A percentile compares a stretch with the other conserved stretches of the same genome.
Conservation (phyloP, 2,329 filamentous ascomycete genomes). For the Cladosporium phlei region DNA sequence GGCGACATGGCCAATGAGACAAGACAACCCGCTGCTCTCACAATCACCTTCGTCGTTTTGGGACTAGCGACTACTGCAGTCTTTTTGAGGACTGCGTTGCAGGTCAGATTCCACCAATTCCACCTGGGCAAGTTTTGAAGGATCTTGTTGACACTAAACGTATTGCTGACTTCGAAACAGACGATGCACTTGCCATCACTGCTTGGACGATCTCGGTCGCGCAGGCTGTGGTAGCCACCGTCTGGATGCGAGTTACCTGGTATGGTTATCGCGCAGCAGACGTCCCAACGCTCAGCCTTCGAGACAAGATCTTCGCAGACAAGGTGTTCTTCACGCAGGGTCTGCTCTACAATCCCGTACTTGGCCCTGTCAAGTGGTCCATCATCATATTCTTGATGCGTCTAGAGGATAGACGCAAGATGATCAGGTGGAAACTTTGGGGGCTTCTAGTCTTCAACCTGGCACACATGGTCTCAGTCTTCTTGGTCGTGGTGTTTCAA, state of each 20-base stretch:
- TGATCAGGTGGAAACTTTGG: slow-evolving; percentile 29
- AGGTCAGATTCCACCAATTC: not conserved
- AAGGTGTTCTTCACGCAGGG: slow-evolving; percentile 15
- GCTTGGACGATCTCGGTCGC: not conserved
- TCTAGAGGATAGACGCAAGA: slow-evolving; percentile 31
- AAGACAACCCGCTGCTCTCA: not conserved
- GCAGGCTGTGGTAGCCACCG: not conserved
- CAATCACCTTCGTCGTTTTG: not conserved
- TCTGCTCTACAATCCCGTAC: slow-evolving; percentile 36
- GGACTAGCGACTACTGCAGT: not conserved
- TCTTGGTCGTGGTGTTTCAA: slow-evolving; percentile 33
- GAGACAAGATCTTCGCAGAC: slow-evolving; percentile 2
- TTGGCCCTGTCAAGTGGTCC: slow-evolving; percentile 34
- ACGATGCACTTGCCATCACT: not conserved
- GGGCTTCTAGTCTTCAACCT: slow-evolving; percentile 32
- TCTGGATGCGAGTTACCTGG: slow-evolving; percentile 2
- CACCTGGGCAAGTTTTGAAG: not conserved
- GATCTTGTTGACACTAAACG: too few relatives aligned
- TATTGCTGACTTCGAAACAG: too few relatives aligned
- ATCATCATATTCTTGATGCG: slow-evolving; percentile 37
- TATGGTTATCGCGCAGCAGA: slow-evolving; percentile 3
- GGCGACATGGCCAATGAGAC: not conserved
- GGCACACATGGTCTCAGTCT: slow-evolving; percentile 30
- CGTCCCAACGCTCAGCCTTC: not conserved
- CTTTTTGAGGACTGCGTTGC: not conserved